Conservation (phyloP, 495 filamentous ascomycete species). For the Neurospora tetraspora region DNA sequence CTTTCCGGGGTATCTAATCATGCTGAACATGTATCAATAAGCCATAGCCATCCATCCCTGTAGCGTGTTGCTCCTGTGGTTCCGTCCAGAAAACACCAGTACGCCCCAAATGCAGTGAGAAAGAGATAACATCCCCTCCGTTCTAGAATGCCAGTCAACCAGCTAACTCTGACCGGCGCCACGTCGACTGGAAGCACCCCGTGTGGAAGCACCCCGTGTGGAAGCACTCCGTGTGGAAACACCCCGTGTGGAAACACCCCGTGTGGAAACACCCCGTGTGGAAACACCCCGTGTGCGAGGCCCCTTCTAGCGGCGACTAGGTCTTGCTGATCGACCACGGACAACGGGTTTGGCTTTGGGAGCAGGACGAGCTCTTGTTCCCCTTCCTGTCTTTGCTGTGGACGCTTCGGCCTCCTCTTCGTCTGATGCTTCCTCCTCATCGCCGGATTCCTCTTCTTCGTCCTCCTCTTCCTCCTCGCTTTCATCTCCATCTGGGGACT, state of each 20-base stretch:
- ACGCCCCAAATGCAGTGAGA: background rate
- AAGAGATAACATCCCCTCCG: background rate
- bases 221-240: background rate
- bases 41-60: background rate
- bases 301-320: background rate
- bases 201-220: background rate
- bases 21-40: background rate
- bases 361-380: slow-evolving; percentile 13
- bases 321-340: background rate
- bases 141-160: background rate
- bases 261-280: background rate
- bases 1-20: background rate
- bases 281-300: background rate
- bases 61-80: background rate
- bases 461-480: slow-evolving; percentile 45
- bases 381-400: slow-evolving; percentile 14
- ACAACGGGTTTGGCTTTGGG: background rate
- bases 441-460: slow-evolving; percentile 33
- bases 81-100: background rate
- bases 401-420: slow-evolving; percentile 21
- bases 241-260: background rate
- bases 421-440: slow-evolving; percentile 19
- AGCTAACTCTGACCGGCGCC: background rate
- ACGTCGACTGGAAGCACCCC: background rate
- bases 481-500: slow-evolving; percentile 63